Evolutionary conservation across 2,329 filamentous ascomycete species (phyloP).

Genomic region (Nannizzia gypsea): DNA sequence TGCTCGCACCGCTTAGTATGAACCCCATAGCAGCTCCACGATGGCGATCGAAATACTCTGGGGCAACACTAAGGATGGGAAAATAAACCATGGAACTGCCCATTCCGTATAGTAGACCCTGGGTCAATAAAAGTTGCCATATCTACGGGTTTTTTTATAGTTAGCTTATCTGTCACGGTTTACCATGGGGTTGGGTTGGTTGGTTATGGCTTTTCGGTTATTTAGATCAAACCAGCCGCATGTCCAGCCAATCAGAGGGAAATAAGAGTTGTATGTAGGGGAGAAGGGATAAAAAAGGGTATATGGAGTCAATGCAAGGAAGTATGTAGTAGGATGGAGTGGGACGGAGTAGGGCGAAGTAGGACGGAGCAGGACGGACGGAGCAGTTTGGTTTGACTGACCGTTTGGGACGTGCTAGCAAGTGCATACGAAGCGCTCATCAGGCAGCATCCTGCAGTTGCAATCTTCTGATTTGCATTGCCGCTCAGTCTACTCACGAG

Average conservation of each 20-base stretch:
- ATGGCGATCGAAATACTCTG: constrained; percentile 29
- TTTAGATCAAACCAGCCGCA: neutral
- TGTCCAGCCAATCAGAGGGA: neutral
- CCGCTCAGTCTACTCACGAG: constrained; percentile 34
- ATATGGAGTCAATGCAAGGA: neutral
- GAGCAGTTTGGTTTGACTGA: neutral
- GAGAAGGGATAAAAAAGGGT: too few species aligned
- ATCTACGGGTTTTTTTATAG: constrained; percentile 12
- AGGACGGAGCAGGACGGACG: neutral
- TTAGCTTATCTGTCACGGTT: neutral
- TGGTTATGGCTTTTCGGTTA: neutral
- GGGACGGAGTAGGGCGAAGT: neutral
- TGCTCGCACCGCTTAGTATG: constrained; percentile 27
- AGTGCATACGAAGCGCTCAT: constrained; percentile 23
- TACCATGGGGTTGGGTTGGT: neutral
- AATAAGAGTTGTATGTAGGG: too few species aligned
- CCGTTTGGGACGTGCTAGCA: constrained; percentile 7
- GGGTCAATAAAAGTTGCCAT: constrained; percentile 27
- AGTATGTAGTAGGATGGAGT: neutral
- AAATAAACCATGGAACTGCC: constrained; percentile 31
- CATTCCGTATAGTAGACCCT: constrained; percentile 31
- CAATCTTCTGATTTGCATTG: constrained; percentile 29
- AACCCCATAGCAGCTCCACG: constrained; percentile 31
- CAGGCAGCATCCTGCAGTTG: constrained; percentile 32
- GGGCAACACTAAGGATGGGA: constrained; percentile 29